Base-by-base conservation (phyloP, 768 basidiomycete genomes). In the Russula sp. region DNA sequence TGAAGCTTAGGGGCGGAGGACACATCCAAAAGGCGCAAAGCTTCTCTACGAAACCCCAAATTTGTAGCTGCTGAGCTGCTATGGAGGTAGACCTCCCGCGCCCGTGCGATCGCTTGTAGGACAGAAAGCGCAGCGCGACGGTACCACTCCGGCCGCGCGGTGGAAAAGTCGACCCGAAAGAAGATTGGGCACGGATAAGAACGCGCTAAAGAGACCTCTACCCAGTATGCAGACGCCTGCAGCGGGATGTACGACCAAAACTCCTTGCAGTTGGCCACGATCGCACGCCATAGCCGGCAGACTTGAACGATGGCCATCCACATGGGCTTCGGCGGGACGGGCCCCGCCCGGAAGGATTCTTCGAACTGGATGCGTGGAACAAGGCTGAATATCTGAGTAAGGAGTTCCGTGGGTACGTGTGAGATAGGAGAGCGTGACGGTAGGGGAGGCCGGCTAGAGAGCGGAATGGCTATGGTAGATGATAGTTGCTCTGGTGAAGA, bases 311-410 rank as follows among this genome's bases (percentile, higher is more conserved):
- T 54, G 27, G 51, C 35, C 31, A 54, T 53, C 57, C 51, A 63
- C 9, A 22, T 53, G 9, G 51, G 62, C 35, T 6, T 14, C 11
- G 27, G n/a, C 16, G 18, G 42, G 32, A 16, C 34, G 0, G 9
- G 10, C 3, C 16, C 18, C 8, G 31, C 32, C 18, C 7, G 35
- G 44, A 3, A 27, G 27, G 27, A 58, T 11, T 63, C 62, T 10
- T 63, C 51, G 10, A 63, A 63, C 34, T 59, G 37, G n/a, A 58
- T 47, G 31, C 57, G 57, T 3, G 62, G 62, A n/a, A 63, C 51
- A 6, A 34, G 62, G n/a, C 14, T n/a, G 39, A 63, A 59, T 39
- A 63, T 54, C n/a, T 39, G 51, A 7, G 20, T 40, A 45, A 63
- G 62, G 45, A 58, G 44, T 14, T 59, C 62, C n/a, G 52, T 39